Evolutionary conservation across 352 stramenopile genomes (phyloP), one percentile per base, ranked within the genome.

Genomic region (Halophytophthora batemanensis): DNA sequence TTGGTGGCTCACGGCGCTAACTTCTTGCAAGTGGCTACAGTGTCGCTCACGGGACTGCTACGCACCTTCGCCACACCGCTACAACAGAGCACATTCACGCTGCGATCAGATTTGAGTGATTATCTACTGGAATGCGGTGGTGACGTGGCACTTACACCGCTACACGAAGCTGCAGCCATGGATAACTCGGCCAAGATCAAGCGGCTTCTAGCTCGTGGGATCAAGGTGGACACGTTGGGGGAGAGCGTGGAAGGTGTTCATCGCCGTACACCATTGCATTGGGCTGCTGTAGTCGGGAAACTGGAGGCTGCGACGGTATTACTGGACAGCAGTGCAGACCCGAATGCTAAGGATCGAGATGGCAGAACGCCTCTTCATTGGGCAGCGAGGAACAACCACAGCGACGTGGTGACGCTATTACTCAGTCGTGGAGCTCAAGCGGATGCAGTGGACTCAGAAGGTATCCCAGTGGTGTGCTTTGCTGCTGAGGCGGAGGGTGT

Each of bases 61-160:
- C 66, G 61, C 47, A 86, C 70, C 1, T 74, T 74, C 11, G 69
- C 64, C 18, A 83, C 74, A 3, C 69, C 77, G 3, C 40, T 86
- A 46, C 77, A 90, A 46, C 81, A 84, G 35, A 84, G 66, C 18
- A 73, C 78, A 2, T 79, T 90, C 43, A 91, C 81, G 6, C 40
- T 81, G 42, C 67, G 78, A 15, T 81, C 76, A 6, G 72, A 81
- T 18, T 59, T 86, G 12, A 81, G 70, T 22, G 76, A 84, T 45
- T 82, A 85, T 23, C 42, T 93, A 22, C 56, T 86, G n/a, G 68
- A 84, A 14, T 71, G 69, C 17, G 82, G 82, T 7, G 74, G 49
- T n/a, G 82, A 93, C 31, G 82, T 93, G 1, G 80, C 82, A 13
- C 46, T 93, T 34, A 91, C 82, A 10, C 80, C 82, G 28, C 69